These are phyloP conservation scores for Globisporangium rhizosaccharum DNA, from an alignment of 352 stramenopile species.

Conservation along the genomic window DNA sequence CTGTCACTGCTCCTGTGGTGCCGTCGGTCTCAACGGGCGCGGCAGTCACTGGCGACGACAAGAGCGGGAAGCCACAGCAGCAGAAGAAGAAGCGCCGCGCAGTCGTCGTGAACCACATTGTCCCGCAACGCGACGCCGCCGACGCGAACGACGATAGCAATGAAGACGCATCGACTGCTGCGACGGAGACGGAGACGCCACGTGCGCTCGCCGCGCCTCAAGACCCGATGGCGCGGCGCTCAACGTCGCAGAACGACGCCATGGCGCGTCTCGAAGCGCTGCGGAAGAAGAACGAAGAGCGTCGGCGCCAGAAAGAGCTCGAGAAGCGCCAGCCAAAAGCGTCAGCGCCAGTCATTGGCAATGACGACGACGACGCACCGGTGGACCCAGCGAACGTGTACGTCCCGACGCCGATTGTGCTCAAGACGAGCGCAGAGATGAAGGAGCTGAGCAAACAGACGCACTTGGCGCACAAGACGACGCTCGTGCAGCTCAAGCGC, in stretches of 20 bases:
- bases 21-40: not conserved
- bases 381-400: constrained; percentile 41
- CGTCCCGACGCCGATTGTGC: constrained; percentile 56
- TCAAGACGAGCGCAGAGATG: constrained; percentile 64
- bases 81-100: constrained; percentile 22
- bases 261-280: constrained; percentile 65
- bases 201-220: not conserved
- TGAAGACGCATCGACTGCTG: not conserved
- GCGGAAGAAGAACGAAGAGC: constrained; percentile 77
- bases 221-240: constrained; percentile 1
- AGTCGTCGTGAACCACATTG: constrained; percentile 24
- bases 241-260: constrained; percentile 56
- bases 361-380: constrained; percentile 16
- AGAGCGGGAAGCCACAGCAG: not conserved
- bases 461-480: constrained; percentile 56
- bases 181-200: not conserved
- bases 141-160: not conserved
- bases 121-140: constrained; percentile 19
- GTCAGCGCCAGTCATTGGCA: not conserved
- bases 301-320: constrained; percentile 39
- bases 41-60: not conserved
- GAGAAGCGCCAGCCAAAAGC: constrained; percentile 9
- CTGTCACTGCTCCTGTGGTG: no score
- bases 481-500: constrained; percentile 67
- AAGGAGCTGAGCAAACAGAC: constrained; percentile 42